phyloP scores from a whole-genome alignment of 371 early-diverging fungal species.

The Coemansia sp. region DNA sequence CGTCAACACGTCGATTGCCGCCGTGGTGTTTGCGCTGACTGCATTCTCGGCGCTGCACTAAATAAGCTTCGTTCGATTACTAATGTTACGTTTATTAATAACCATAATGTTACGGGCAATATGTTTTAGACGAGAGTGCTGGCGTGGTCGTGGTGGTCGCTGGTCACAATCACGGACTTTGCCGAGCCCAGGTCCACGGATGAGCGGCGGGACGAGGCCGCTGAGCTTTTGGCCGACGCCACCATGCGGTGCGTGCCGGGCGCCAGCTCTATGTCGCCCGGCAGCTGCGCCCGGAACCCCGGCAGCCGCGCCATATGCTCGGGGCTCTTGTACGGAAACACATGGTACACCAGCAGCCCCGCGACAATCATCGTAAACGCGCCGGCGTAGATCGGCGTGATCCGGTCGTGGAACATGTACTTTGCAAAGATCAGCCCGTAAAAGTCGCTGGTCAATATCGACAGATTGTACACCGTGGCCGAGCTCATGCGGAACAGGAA shows the following conservation, averaged over 20 bases:
- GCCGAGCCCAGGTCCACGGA: constrained; percentile 17
- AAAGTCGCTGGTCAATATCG: constrained; percentile 74
- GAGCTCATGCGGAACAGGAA: constrained; percentile 66
- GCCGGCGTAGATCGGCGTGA: constrained; percentile 62
- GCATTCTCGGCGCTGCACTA: constrained; percentile 37
- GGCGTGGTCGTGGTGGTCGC: background rate
- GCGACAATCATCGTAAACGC: constrained; percentile 64
- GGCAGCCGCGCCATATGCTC: constrained; percentile 34
- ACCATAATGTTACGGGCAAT: background rate
- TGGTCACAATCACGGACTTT: background rate
- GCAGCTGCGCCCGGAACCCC: constrained; percentile 37
- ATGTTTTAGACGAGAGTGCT: background rate
- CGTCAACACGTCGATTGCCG: constrained; percentile 25
- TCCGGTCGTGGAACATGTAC: constrained; percentile 60
- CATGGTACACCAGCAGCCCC: constrained; percentile 65
- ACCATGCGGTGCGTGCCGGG: background rate
- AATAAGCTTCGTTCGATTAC: background rate
- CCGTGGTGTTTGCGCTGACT: constrained; percentile 25
- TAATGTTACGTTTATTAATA: background rate
- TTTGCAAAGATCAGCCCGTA: constrained; percentile 71
- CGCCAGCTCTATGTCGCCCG: constrained; percentile 29
- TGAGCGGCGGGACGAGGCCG: background rate
- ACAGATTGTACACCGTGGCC: constrained; percentile 75
- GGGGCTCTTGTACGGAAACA: constrained; percentile 56
- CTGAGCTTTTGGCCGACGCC: background rate